Percentiles rank a stretch among this genome's conserved stretches.
These are phyloP conservation scores for Globisporangium mamillatum DNA, from an alignment of 352 stramenopile species.

Conservation along the genomic window DNA sequence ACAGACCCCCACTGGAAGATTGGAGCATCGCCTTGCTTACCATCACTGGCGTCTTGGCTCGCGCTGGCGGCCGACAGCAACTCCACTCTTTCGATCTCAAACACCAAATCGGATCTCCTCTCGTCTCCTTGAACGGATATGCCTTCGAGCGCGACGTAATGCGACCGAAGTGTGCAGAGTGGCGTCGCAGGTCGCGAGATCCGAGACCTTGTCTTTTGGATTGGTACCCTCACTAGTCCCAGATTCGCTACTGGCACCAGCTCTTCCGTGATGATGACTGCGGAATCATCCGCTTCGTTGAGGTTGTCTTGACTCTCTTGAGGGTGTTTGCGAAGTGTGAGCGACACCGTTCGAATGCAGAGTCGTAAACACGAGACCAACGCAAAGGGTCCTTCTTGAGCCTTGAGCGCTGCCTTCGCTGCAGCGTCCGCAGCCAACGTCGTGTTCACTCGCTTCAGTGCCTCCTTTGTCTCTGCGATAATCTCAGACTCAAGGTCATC, in stretches of 20 bases:
- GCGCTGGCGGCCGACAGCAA: constrained; percentile 33
- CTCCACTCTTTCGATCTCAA: constrained; percentile 72
- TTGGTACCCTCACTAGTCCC: constrained; percentile 65
- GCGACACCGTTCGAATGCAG: constrained; percentile 49
- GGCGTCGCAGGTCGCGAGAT: constrained; percentile 57
- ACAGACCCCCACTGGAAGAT: constrained; percentile 46
- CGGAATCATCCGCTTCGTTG: constrained; percentile 16
- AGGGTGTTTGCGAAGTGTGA: constrained; percentile 68
- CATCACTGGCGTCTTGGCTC: constrained; percentile 17
- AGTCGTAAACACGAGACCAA: constrained; percentile 48
- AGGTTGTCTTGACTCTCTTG: constrained; percentile 16
- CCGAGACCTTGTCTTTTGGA: constrained; percentile 37
- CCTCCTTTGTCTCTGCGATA: constrained; percentile 60
- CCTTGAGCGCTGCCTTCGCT: constrained; percentile 6
- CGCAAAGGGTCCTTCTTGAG: constrained; percentile 15
- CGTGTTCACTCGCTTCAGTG: constrained; percentile 31
- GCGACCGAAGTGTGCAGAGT: constrained; percentile 50
- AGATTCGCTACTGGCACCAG: constrained; percentile 81
- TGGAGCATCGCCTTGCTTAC: constrained; percentile 28
- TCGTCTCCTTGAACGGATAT: constrained; percentile 30
- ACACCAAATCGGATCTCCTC: constrained; percentile 46
- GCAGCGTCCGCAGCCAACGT: constrained; percentile 15
- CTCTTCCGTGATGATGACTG: constrained; percentile 35
- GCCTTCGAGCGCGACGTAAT: constrained; percentile 52
- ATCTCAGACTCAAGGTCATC: constrained; percentile 69